Evolutionary conservation across 345 rosid genomes (phyloP).

Genomic region (Murraya paniculata): DNA sequence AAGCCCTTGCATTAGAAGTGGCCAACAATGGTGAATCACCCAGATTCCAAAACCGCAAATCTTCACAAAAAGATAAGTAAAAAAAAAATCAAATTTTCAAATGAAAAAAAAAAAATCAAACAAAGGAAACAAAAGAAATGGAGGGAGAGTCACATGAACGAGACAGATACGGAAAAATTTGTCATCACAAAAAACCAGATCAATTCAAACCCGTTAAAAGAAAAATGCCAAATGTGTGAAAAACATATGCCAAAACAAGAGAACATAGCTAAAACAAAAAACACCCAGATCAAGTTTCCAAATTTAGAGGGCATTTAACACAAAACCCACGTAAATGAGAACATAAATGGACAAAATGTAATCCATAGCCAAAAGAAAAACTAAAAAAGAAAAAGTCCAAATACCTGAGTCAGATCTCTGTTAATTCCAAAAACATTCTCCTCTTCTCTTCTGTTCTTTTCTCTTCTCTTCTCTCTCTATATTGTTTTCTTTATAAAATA

Average conservation of each 20-base stretch:
- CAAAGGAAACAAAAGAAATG: not conserved
- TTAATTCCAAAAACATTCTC: conserved; percentile 1
- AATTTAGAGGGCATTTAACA: not conserved
- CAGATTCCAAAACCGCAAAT: conserved; percentile 18
- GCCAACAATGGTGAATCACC: conserved; percentile 10
- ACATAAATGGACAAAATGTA: not conserved
- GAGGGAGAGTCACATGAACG: not conserved
- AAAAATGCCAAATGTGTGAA: conserved; percentile 3
- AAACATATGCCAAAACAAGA: not conserved
- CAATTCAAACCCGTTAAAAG: not conserved
- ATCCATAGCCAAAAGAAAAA: not conserved
- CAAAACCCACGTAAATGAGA: not conserved
- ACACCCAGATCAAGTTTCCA: not conserved
- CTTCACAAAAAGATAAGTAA: not conserved
- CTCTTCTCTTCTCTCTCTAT: not conserved
- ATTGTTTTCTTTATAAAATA: not conserved
- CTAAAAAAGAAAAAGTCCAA: not conserved
- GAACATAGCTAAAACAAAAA: not conserved
- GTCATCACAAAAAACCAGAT: not conserved
- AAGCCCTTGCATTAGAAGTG: not conserved
- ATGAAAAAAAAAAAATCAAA: not conserved
- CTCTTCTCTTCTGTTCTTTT: not conserved
- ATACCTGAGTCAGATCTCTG: conserved; percentile 18
- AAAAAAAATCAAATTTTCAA: not conserved
- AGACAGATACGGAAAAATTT: not conserved